Evolutionary conservation across 1,284 basidiomycete genomes (phyloP), one percentile per base, ranked within the genome.

Genomic region (Lignosus rhinocerotis): DNA sequence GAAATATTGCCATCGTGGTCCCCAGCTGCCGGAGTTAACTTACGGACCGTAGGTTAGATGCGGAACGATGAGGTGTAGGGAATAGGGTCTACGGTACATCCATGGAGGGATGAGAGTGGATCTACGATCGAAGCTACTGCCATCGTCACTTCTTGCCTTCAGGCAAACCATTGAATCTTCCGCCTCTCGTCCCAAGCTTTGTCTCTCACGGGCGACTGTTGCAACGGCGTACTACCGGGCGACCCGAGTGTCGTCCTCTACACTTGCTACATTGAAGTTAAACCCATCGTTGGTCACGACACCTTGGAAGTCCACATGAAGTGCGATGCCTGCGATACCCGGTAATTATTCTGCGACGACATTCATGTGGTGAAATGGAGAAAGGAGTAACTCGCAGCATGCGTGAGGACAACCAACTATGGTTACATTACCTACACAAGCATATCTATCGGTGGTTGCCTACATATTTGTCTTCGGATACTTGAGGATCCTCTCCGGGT

Each of bases 371-470:
- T 25, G 25, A 25, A 25, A 25, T 25, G 25, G 25, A 25, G 14
- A 11, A 10, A 32, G 17, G 42, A 38, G 34, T 32, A 10, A 56
- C 49, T 21, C 31, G 17, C 17, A 55, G 46, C 66, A 67, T 66
- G 6, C 61, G 59, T 17, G 63, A 63, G n/a, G 65, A 65, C 9
- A 67, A 43, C 65, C 66, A 67, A 16, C 66, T 65, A 6, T 50
- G 54, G 2, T 47, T 31, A 36, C 65, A 67, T 21, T 53, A 32
- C n/a, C 59, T 61, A 38, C 66, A 67, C 3, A 63, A 60, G 47
- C 66, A 67, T 12, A 66, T 65, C 51, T 44, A 65, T 17, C 50
- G 54, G 6, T 47, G 21, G 16, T 46, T 47, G 5, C 30, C 48
- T 11, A 67, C 52, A 43, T 50, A 69, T 0, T 56, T 50, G 8